Conservation (phyloP, 208 protist species). For the Naegleria fowleri region DNA sequence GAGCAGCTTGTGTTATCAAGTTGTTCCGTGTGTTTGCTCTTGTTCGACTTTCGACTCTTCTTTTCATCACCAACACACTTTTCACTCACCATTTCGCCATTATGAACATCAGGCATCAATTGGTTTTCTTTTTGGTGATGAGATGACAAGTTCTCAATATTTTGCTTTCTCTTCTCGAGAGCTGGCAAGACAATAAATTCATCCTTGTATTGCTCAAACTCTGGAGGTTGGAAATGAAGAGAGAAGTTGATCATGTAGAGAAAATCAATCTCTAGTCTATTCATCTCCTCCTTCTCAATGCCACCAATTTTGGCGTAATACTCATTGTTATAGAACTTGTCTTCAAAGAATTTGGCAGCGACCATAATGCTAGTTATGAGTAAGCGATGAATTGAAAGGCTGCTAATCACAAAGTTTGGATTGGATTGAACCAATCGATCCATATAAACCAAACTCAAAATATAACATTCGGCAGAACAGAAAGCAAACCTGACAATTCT, state of each 20-base stretch:
- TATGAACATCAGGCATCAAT: too few relatives aligned
- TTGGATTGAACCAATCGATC: conserved; percentile 40
- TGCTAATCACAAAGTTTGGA: conserved; percentile 39
- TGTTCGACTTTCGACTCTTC: too few relatives aligned
- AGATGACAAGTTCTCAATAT: too few relatives aligned
- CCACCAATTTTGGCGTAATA: conserved; percentile 57
- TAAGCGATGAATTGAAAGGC: conserved; percentile 49
- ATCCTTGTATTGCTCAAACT: conserved; percentile 23
- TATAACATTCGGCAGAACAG: conserved; percentile 47
- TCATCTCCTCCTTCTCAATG: conserved; percentile 45
- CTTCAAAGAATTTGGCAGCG: conserved; percentile 59
- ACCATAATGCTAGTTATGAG: conserved; percentile 48
- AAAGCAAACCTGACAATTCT: conserved; percentile 49
- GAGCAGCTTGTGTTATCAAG: too few relatives aligned
- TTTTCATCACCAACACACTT: too few relatives aligned
- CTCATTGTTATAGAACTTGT: conserved; percentile 52
- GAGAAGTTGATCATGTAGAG: conserved; percentile 30
- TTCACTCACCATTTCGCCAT: too few relatives aligned
- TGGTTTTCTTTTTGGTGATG: too few relatives aligned
- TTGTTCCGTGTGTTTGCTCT: too few relatives aligned
- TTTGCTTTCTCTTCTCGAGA: neutral
- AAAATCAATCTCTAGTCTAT: conserved; percentile 55
- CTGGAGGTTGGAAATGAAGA: neutral
- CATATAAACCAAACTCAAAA: conserved; percentile 52
- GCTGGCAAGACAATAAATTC: neutral